Evolutionary conservation across 257 asterid species (phyloP).

Genomic region (Nicotiana knightiana): DNA sequence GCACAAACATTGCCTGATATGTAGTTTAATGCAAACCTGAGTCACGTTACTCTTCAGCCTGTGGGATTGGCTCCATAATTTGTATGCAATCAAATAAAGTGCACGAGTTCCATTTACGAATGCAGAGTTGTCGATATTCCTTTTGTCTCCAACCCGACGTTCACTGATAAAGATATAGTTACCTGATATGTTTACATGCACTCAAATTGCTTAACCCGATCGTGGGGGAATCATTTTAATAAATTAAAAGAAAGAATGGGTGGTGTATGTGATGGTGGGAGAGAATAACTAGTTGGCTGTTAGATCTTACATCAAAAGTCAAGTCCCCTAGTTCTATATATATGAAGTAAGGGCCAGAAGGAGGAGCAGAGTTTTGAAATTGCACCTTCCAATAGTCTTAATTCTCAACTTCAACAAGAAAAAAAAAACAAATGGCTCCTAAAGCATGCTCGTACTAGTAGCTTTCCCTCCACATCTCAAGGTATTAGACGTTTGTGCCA

Average conservation of each 20-base stretch:
- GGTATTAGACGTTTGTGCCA: constrained; percentile 30
- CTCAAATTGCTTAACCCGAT: background rate
- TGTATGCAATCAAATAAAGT: background rate
- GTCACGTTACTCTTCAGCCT: background rate
- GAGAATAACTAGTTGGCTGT: background rate
- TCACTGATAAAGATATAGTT: background rate
- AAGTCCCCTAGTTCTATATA: background rate
- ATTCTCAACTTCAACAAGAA: no score
- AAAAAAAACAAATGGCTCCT: constrained; percentile 23
- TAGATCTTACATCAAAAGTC: background rate
- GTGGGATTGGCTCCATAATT: background rate
- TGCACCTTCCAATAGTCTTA: background rate
- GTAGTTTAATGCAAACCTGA: background rate
- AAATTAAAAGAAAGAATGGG: no score
- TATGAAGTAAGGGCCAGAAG: background rate
- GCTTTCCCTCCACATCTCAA: constrained; percentile 31
- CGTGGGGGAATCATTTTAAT: background rate
- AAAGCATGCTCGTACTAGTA: constrained; percentile 37
- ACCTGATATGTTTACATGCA: background rate
- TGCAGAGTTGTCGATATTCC: background rate
- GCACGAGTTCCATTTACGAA: background rate
- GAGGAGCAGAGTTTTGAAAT: background rate
- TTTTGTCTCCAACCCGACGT: background rate
- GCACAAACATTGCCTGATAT: background rate
- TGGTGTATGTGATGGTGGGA: background rate